Base-by-base conservation (phyloP, 2,329 filamentous ascomycete species). In the Colletotrichum tropicicola region DNA sequence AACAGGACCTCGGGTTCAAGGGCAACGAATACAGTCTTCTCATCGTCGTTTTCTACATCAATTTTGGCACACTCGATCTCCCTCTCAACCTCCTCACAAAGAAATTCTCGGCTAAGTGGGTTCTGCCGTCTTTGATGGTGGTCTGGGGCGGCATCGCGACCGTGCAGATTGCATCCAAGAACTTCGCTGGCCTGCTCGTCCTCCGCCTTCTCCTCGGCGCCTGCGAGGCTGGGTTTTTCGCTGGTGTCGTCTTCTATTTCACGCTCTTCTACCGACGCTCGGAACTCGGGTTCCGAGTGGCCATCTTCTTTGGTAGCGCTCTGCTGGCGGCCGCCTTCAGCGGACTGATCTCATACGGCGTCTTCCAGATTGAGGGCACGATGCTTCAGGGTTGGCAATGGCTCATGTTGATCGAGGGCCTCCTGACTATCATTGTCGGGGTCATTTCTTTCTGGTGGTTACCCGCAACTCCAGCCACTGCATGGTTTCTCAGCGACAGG, bases 211-310 rank as follows among this genome's bases (percentile, higher is more conserved):
- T 86, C 15, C 73, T 85, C 5, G 76, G 52, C 4, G 47, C 83
- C n/a, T 79, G 79, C 23, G 86, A 88, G 72, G 85, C 84, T 0
- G 85, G 83, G 0, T 87, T 87, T 73, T 86, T 85, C 64, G 81
- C 84, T 5, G 79, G 83, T 0, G 80, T 83, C n/a, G 83, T 87
- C 3, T 86, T 85, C 73, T 87, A 83, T 67, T 72, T 83, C 12
- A 82, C 84, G 0, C 77, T 84, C 0, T 87, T 87, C 45, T 83
- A 84, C 68, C 79, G 80, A 30, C 77, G 80, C 21, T 79, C 79
- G 39, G 81, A 83, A 64, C 73, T 83, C 1, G 81, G 80, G 1
- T 73, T 82, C 5, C 73, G 81, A 2, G 77, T 70, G 6, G 44
- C 44, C 32, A 49, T 49, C 15, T 49, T 59, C 15, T 52, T 52